Conservation (phyloP, 2,329 filamentous ascomycete species). For the Clarireedia sp. region DNA sequence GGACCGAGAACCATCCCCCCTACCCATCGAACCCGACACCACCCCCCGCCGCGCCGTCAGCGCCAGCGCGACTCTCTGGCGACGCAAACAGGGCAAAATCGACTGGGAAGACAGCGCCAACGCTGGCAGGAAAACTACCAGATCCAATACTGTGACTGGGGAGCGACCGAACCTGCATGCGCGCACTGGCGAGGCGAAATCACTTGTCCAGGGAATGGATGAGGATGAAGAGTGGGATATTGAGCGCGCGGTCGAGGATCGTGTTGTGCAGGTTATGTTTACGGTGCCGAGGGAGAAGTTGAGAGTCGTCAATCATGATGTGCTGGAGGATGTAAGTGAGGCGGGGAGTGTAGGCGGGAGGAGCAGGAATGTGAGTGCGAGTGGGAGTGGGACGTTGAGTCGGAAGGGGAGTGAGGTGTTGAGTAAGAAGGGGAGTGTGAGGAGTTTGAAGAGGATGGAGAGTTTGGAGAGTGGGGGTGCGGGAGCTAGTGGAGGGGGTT, state of each 20-base stretch:
- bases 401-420: conserved; percentile 7
- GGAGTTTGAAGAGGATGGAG: neutral
- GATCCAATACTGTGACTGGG: conserved; percentile 21
- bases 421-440: neutral
- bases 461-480: conserved; percentile 1
- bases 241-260: conserved; percentile 61
- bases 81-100: conserved; percentile 40
- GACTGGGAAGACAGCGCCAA: conserved; percentile 40
- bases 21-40: conserved; percentile 17
- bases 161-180: neutral
- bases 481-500: neutral
- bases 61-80: conserved; percentile 39
- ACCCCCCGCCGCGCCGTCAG: conserved; percentile 36
- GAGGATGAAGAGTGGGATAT: conserved; percentile 61
- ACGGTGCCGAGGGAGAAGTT: conserved; percentile 82
- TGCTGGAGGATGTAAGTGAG: conserved; percentile 37
- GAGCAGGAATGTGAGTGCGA: conserved; percentile 21
- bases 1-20: conserved; percentile 20
- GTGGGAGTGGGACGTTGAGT: conserved; percentile 4
- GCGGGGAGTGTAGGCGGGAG: conserved; percentile 28
- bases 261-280: conserved; percentile 80
- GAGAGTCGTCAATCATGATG: conserved; percentile 79
- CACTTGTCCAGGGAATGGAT: conserved; percentile 15
- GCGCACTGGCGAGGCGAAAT: neutral
- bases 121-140: neutral